A percentile compares a stretch with the other conserved stretches of the same genome.
Conservation (phyloP, 441 rosid genomes). For the Gossypium gossypioides region DNA sequence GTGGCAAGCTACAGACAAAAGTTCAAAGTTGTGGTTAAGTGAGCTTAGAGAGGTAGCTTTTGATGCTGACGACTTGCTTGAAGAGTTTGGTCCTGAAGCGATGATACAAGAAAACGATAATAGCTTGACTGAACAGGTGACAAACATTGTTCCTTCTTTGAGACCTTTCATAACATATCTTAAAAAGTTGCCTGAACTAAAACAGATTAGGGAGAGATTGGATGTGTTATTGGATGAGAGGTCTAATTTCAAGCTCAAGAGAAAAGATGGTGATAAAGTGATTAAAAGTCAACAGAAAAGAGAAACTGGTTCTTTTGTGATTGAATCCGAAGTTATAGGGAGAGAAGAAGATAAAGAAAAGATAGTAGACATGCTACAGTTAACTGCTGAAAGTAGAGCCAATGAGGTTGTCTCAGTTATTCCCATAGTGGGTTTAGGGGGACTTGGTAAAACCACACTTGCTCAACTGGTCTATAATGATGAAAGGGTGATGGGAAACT, state of each 20-base stretch:
- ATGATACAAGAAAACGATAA: background rate
- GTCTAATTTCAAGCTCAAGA: background rate
- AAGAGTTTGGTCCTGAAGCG: conserved; percentile 9
- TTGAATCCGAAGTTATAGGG: conserved; percentile 12
- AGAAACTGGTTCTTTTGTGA: conserved; percentile 10
- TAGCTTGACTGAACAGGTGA: background rate
- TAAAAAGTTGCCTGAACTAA: background rate
- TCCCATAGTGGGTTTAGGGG: conserved; percentile 20
- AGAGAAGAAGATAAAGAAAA: conserved; percentile 15
- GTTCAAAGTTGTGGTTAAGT: conserved; percentile 4
- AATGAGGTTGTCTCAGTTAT: background rate
- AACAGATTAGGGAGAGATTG: conserved; percentile 8
- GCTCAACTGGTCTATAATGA: conserved; percentile 20
- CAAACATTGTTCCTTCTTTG: conserved; percentile 2
- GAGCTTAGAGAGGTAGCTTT: conserved; percentile 15
- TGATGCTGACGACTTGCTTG: conserved; percentile 11
- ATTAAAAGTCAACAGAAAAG: background rate
- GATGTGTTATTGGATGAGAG: conserved; percentile 8
- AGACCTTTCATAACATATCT: background rate
- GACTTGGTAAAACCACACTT: conserved; percentile 23
- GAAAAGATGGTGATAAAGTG: background rate
- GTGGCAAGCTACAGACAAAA: conserved; percentile 1
- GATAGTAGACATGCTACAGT: background rate
- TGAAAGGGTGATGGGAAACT: conserved; percentile 1
- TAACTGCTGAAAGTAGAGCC: background rate